A percentile compares a stretch with the other conserved stretches of the same genome.
These are phyloP conservation scores for Geotrichum fermentans DNA, from an alignment of 1,139 yeast species.

Conservation along the genomic window DNA sequence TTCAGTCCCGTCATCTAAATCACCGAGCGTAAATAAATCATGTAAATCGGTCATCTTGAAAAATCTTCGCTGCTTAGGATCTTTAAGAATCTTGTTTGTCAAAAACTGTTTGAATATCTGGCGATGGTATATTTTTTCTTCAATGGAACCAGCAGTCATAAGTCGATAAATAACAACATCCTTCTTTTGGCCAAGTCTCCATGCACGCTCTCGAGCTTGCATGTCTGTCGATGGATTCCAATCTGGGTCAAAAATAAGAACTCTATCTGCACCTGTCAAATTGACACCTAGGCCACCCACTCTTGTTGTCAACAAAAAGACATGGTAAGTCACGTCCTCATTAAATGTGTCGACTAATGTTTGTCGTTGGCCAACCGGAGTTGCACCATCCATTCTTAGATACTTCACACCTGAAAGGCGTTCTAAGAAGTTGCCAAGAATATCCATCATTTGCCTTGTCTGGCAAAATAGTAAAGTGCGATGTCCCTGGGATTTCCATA, in stretches of 20 bases:
- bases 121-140: constrained; percentile 92
- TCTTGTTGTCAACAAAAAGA: constrained; percentile 82
- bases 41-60: constrained; percentile 89
- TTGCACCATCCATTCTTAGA: constrained; percentile 91
- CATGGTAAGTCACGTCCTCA: constrained; percentile 49
- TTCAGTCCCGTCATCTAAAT: constrained; percentile 57
- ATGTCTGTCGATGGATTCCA: constrained; percentile 98
- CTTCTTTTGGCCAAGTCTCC: constrained; percentile 92
- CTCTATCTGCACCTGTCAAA: constrained; percentile 91
- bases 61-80: constrained; percentile 89
- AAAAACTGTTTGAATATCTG: constrained; percentile 93
- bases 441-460: constrained; percentile 89
- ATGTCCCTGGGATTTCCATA: constrained; percentile 77
- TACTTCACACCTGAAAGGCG: constrained; percentile 46
- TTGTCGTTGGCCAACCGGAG: constrained; percentile 74
- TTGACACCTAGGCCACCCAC: constrained; percentile 96
- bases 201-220: constrained; percentile 94
- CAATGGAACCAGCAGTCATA: constrained; percentile 94
- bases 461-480: constrained; percentile 82
- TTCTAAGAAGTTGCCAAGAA: constrained; percentile 59
- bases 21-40: constrained; percentile 82
- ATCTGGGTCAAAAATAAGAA: constrained; percentile 92
- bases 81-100: constrained; percentile 88
- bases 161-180: constrained; percentile 90
- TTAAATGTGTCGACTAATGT: constrained; percentile 76